Conservation (phyloP, 2,329 filamentous ascomycete species). For the Didymellaceae sp. region DNA sequence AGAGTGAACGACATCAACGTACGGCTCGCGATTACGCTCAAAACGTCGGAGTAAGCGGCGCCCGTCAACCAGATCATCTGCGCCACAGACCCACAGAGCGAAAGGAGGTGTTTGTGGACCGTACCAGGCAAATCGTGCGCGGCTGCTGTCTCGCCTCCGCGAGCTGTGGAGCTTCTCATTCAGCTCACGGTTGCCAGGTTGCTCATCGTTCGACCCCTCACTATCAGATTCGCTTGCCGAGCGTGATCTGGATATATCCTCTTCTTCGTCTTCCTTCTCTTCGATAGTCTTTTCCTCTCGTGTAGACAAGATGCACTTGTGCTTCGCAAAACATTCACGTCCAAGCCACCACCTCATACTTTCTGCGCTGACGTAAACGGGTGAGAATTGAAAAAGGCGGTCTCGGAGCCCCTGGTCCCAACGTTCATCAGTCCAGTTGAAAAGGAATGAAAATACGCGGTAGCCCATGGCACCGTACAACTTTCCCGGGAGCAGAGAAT, state of each 20-base stretch:
- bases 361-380: slow-evolving; percentile 87
- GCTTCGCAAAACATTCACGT: slow-evolving; percentile 79
- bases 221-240: slow-evolving; percentile 24
- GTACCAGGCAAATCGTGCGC: slow-evolving; percentile 73
- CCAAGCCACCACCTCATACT: slow-evolving; percentile 97
- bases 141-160: slow-evolving; percentile 50
- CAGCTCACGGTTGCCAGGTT: slow-evolving; percentile 2
- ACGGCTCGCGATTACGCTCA: slow-evolving; percentile 77
- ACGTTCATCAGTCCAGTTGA: slow-evolving; percentile 81
- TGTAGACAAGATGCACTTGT: slow-evolving; percentile 87
- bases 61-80: slow-evolving; percentile 86
- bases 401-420: slow-evolving; percentile 83
- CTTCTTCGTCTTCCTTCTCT: slow-evolving; percentile 56
- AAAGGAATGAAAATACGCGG: slow-evolving; percentile 86
- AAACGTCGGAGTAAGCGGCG: slow-evolving; percentile 75
- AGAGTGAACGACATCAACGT: slow-evolving; percentile 79
- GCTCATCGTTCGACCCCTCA: slow-evolving; percentile 16
- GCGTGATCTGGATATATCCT: slow-evolving; percentile 31
- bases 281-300: slow-evolving; percentile 71
- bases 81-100: slow-evolving; percentile 85
- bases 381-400: slow-evolving; percentile 90
- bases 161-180: slow-evolving; percentile 8
- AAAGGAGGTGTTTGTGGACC: slow-evolving; percentile 79
- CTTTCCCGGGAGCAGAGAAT: slow-evolving; percentile 66
- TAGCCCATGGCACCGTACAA: slow-evolving; percentile 86